Evolutionary conservation across 1,284 basidiomycete species (phyloP), one percentile per base, ranked within the genome.

Genomic region (Ustilago esculenta): DNA sequence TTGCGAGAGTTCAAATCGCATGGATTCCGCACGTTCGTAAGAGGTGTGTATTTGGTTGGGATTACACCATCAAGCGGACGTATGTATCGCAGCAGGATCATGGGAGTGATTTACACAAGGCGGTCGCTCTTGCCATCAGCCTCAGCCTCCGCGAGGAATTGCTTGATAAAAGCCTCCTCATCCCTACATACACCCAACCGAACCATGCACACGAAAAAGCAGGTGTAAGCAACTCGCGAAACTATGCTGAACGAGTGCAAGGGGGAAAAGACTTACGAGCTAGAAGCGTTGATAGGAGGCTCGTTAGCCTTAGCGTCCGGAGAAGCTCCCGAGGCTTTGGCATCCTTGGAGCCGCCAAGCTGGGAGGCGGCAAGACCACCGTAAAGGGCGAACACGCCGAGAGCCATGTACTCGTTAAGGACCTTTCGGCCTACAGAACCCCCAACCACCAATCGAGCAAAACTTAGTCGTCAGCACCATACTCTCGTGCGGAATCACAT

Each of bases 141-240:
- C 58, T 75, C 68, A 17, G 74, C 76, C 43, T 80, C 77, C 25
- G 74, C 76, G 7, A 80, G 59, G 70, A 80, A 80, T 48, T 80
- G 75, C 75, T 78, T 80, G 66, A 80, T 77, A 71, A 80, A 80
- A 14, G 76, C 72, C 64, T 78, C 77, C 59, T 80, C 77, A 42
- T 80, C 77, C 18, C 77, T 80, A 50, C 48, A 15, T 23, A 12
- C 12, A 2, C 20, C 25, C 10, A 39, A 15, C 9, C 32, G 36
- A 21, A 32, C 10, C 30, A 5, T 40, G 2, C 12, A n/a, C n/a
- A n/a, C n/a, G n/a, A n/a, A n/a, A n/a, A n/a, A n/a, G n/a, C n/a
- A n/a, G n/a, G n/a, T n/a, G n/a, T n/a, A n/a, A n/a, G n/a, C n/a
- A n/a, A n/a, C n/a, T n/a, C n/a, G n/a, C n/a, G n/a, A n/a, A n/a